Percentiles rank a stretch among this genome's conserved stretches.
Evolutionary conservation across 2,329 filamentous ascomycete genomes (phyloP).

Genomic region (Thielaviopsis musarum): DNA sequence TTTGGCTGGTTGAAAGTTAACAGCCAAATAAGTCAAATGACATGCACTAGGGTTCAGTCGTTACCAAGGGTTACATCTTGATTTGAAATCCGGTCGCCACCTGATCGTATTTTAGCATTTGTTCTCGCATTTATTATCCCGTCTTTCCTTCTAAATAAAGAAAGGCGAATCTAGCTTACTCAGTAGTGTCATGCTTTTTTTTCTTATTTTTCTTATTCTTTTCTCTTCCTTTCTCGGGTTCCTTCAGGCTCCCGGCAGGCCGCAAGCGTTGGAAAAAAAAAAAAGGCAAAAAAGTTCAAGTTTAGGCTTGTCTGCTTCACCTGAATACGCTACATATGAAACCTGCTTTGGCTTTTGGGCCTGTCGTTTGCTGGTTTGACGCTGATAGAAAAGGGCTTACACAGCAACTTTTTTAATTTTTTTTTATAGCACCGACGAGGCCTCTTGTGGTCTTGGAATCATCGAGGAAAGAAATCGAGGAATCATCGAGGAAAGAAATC

Average conservation of each 20-base stretch:
- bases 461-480: too few species aligned
- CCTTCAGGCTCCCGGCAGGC: not conserved
- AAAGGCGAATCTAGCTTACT: not conserved
- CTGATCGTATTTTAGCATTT: not conserved
- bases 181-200: too few species aligned
- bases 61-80: not conserved
- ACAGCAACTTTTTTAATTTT: too few species aligned
- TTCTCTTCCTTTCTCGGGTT: not conserved
- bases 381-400: too few species aligned
- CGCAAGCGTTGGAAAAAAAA: not conserved
- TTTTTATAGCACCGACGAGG: too few species aligned
- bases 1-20: too few species aligned
- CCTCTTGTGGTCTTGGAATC: too few species aligned
- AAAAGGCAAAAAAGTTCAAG: not conserved
- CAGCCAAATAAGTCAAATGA: too few species aligned
- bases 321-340: not conserved
- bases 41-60: too few species aligned
- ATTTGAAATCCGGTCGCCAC: not conserved
- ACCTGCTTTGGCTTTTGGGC: not conserved
- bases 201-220: not conserved
- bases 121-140: not conserved
- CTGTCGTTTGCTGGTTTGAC: not conserved
- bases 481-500: too few species aligned
- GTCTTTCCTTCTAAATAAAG: not conserved
- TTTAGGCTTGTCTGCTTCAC: not conserved